A percentile compares a stretch with the other conserved stretches of the same genome.
Conservation (phyloP, 2,329 filamentous ascomycete species). For the Aspergillus felis region DNA sequence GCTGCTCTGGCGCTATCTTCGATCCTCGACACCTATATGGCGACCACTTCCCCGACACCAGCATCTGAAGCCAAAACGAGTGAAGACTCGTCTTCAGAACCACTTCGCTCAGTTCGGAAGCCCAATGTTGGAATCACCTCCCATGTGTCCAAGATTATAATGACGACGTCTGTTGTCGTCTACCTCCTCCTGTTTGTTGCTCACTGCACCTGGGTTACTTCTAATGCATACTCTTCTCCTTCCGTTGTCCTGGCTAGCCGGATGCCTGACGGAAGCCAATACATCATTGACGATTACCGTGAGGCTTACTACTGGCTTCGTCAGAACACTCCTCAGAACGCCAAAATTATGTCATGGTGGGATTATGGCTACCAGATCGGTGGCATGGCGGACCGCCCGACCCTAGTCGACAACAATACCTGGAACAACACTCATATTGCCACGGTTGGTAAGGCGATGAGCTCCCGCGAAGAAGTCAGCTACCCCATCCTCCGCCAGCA, state of each 20-base stretch:
- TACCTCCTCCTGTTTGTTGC: conserved; percentile 92
- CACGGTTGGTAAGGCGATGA: conserved; percentile 98
- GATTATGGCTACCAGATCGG: conserved; percentile 99
- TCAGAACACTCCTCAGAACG: conserved; percentile 90
- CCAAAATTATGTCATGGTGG: conserved; percentile 99
- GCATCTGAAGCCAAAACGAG: conserved; percentile 40
- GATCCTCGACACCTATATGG: conserved; percentile 82
- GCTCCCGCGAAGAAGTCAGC: conserved; percentile 92
- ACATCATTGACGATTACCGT: conserved; percentile 98
- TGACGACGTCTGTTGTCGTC: conserved; percentile 66
- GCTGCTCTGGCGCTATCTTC: conserved; percentile 84
- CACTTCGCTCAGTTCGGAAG: conserved; percentile 65
- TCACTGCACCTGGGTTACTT: conserved; percentile 99
- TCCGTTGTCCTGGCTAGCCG: conserved; percentile 92
- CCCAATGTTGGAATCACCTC: conserved; percentile 83
- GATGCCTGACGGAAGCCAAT: conserved; percentile 89
- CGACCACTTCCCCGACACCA: conserved; percentile 58
- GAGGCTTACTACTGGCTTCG: conserved; percentile 99
- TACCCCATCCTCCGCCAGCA: conserved; percentile 98
- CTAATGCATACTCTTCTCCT: conserved; percentile 96
- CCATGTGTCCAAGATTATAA: conserved; percentile 70
- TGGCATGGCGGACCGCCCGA: conserved; percentile 97
- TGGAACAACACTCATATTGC: conserved; percentile 99
- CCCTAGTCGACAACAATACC: conserved; percentile 98
- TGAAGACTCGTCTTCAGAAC: conserved; percentile 31